Evolutionary conservation across 345 rosid genomes (phyloP).

Genomic region (Syzygium grande): DNA sequence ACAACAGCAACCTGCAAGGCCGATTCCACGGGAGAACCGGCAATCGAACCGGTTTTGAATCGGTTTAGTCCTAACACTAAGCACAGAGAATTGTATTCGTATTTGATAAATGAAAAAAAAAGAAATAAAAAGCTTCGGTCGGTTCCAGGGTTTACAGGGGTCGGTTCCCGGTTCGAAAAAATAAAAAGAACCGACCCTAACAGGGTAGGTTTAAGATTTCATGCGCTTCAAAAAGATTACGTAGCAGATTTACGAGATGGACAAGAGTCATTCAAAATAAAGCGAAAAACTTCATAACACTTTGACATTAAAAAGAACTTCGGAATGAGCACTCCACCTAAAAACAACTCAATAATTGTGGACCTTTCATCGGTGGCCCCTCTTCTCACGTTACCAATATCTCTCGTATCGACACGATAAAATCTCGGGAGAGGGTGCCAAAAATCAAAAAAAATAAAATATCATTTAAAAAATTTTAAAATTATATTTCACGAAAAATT

Average conservation of each 20-base stretch:
- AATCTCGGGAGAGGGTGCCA: not conserved
- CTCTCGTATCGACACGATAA: not conserved
- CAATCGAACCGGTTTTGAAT: not conserved
- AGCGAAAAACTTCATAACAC: not conserved
- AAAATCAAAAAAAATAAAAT: not conserved
- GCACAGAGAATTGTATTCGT: not conserved
- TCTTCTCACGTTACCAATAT: not conserved
- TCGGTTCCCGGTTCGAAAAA: not conserved
- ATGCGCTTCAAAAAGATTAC: fast-evolving
- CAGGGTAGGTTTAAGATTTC: not conserved
- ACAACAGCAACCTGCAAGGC: no score
- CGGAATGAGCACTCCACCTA: no score
- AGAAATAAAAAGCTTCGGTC: no score
- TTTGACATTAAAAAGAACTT: not conserved
- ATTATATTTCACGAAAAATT: no score
- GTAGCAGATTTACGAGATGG: not conserved
- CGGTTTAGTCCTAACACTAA: not conserved
- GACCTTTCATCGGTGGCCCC: not conserved
- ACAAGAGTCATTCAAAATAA: not conserved
- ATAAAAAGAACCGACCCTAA: not conserved
- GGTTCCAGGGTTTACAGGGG: no score
- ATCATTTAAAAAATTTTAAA: no score
- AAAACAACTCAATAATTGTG: not conserved
- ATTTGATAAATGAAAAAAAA: not conserved
- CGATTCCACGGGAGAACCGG: no score